These are phyloP conservation scores for Penicillium sp. DNA, from an alignment of 2,329 filamentous ascomycete species.

Conservation along the genomic window DNA sequence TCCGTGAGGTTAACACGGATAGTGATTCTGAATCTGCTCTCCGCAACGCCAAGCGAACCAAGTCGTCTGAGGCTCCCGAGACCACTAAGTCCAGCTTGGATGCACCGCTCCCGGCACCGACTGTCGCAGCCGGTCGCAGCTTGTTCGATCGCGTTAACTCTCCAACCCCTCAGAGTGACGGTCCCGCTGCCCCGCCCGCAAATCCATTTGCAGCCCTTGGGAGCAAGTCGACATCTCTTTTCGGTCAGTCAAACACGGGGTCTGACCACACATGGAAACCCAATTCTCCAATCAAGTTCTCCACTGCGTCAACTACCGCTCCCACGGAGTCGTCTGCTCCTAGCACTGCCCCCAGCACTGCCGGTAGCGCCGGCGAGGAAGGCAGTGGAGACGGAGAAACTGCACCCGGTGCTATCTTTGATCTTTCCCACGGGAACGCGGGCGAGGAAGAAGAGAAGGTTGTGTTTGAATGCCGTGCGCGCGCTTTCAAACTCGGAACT, in stretches of 20 bases:
- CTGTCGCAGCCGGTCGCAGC: slow-evolving; percentile 26
- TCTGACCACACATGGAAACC: slow-evolving; percentile 46
- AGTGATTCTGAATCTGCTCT: slow-evolving; percentile 19
- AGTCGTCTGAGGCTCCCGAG: slow-evolving; percentile 13
- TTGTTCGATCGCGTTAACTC: slow-evolving; percentile 34
- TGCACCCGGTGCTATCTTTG: slow-evolving; percentile 51
- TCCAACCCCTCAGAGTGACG: slow-evolving; percentile 6
- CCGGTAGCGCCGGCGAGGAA: slow-evolving; percentile 39
- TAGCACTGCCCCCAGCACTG: slow-evolving; percentile 25
- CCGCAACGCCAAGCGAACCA: slow-evolving; percentile 16
- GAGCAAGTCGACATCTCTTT: slow-evolving; percentile 9
- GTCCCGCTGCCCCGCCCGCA: slow-evolving; percentile 22
- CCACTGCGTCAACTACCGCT: slow-evolving; percentile 24
- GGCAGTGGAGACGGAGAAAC: slow-evolving; percentile 28
- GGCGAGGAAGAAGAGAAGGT: slow-evolving; percentile 68
- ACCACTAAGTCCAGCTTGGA: slow-evolving; percentile 12
- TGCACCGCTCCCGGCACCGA: slow-evolving; percentile 13
- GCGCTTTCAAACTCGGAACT: slow-evolving; percentile 56
- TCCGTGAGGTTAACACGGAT: slow-evolving; percentile 18
- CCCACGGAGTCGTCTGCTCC: slow-evolving; percentile 18
- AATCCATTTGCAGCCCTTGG: slow-evolving; percentile 6
- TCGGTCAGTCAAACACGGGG: slow-evolving; percentile 17
- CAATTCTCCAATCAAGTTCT: slow-evolving; percentile 46
- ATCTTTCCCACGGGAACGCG: slow-evolving; percentile 59
- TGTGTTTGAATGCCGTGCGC: slow-evolving; percentile 64